Percentiles rank a stretch among this genome's conserved stretches.
These are phyloP conservation scores for Chamaecyparis obtusa DNA, from an alignment of 75 land plant species.

Conservation along the genomic window DNA sequence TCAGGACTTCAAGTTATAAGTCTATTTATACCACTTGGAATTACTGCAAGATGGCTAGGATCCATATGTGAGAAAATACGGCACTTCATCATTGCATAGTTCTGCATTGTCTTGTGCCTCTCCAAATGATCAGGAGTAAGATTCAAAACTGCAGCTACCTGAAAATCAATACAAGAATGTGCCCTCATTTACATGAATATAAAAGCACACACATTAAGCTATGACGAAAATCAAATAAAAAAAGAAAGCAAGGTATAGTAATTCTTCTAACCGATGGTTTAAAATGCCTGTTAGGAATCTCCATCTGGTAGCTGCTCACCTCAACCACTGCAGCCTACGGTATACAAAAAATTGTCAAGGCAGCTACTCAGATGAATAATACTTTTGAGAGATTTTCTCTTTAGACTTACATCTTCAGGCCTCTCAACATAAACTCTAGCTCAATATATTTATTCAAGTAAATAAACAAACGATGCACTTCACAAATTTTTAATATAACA, in stretches of 20 bases:
- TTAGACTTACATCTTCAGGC: not conserved
- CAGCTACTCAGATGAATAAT: not conserved
- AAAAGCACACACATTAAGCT: not conserved
- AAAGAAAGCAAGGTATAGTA: not conserved
- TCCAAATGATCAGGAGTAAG: conserved; percentile 77
- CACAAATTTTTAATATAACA: not conserved
- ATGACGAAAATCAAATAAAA: not conserved
- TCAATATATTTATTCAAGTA: not conserved
- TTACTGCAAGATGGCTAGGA: conserved; percentile 38
- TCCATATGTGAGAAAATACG: conserved; percentile 56
- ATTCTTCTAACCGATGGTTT: conserved; percentile 34
- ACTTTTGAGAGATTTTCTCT: conserved; percentile 8
- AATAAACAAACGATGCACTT: not conserved
- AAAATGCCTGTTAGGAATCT: conserved; percentile 44
- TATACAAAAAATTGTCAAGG: not conserved
- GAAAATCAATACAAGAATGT: conserved; percentile 6
- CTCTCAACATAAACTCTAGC: not conserved
- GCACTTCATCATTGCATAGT: conserved; percentile 57
- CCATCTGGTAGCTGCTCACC: conserved; percentile 84
- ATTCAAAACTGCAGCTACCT: conserved; percentile 66
- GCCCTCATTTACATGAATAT: conserved; percentile 5
- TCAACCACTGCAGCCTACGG: conserved; percentile 67
- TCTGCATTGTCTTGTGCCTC: conserved; percentile 63
- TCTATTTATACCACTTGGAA: conserved; percentile 44
- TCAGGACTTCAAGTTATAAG: not conserved